A percentile compares a stretch with the other conserved stretches of the same genome.
These are phyloP conservation scores for Sporothrix brasiliensis DNA, from an alignment of 2,329 filamentous ascomycete genomes.

Conservation along the genomic window DNA sequence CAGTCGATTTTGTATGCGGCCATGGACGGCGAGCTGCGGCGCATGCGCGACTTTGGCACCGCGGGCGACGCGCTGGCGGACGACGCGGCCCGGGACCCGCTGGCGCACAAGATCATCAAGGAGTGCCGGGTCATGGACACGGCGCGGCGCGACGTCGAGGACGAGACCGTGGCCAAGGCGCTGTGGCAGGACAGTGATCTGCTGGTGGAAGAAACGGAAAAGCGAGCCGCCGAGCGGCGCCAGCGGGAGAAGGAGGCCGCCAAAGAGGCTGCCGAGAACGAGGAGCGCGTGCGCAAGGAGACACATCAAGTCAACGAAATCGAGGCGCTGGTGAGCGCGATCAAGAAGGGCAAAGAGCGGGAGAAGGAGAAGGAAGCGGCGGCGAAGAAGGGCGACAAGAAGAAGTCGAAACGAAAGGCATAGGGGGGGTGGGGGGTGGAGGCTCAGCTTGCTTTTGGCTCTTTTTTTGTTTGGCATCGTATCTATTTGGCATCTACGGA, in stretches of 20 bases:
- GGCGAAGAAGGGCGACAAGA: slow-evolving; percentile 35
- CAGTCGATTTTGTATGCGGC: slow-evolving; percentile 84
- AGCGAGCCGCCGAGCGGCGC: slow-evolving; percentile 67
- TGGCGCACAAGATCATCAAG: slow-evolving; percentile 67
- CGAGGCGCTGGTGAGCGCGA: slow-evolving; percentile 48
- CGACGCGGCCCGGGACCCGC: slow-evolving; percentile 21
- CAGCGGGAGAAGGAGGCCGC: slow-evolving; percentile 45
- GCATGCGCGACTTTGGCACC: slow-evolving; percentile 44
- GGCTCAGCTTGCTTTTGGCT: not conserved
- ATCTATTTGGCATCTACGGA: not conserved
- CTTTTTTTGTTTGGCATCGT: not conserved
- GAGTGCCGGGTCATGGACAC: slow-evolving; percentile 80
- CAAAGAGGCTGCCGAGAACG: slow-evolving; percentile 36
- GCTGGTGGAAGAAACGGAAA: slow-evolving; percentile 80
- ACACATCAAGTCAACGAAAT: slow-evolving; percentile 44
- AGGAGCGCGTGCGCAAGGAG: slow-evolving; percentile 43
- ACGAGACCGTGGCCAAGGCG: slow-evolving; percentile 78
- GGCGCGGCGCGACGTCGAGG: slow-evolving; percentile 71
- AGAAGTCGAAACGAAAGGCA: slow-evolving; percentile 29
- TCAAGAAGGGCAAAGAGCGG: slow-evolving; percentile 49
- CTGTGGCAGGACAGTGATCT: slow-evolving; percentile 89
- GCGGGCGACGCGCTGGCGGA: slow-evolving; percentile 20
- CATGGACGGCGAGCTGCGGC: slow-evolving; percentile 75
- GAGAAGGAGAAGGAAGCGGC: slow-evolving; percentile 34
- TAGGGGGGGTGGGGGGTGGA: not conserved